Conservation (phyloP, 176 grass and related monocot species). For the Dactylis glomerata region DNA sequence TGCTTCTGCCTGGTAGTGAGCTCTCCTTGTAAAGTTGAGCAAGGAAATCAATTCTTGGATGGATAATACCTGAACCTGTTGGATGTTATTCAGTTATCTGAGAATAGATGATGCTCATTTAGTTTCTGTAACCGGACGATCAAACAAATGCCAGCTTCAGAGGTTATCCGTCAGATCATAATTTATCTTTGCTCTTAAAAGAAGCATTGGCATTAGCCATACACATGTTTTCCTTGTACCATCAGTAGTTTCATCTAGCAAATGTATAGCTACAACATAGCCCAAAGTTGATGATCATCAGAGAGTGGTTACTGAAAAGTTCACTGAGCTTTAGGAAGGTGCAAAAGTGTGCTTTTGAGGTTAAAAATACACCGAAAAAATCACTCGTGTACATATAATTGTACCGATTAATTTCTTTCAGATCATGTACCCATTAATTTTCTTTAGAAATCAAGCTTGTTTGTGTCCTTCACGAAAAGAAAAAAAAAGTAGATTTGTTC, state of each 20-base stretch:
- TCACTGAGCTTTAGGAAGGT: background rate
- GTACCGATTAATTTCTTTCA: too few species aligned
- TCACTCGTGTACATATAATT: too few species aligned
- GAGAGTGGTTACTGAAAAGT: background rate
- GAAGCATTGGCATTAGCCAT: background rate
- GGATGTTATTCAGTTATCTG: too few species aligned
- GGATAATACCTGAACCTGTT: background rate
- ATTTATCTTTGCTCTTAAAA: slow-evolving; percentile 5
- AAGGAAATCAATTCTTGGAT: background rate
- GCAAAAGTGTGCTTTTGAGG: too few species aligned
- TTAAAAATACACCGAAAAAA: too few species aligned
- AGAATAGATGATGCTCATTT: background rate
- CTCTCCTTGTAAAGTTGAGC: background rate
- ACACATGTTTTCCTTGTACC: background rate
- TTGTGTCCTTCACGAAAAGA: background rate
- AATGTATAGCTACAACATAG: background rate
- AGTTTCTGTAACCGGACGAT: background rate
- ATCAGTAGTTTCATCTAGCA: background rate
- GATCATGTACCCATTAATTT: background rate
- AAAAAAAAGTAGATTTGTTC: background rate
- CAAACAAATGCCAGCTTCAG: background rate
- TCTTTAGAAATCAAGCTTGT: background rate
- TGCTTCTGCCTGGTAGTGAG: background rate
- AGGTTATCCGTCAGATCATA: background rate
- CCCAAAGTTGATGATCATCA: background rate